A percentile compares a stretch with the other conserved stretches of the same genome.
These are phyloP conservation scores for Fusarium sp. DNA, from an alignment of 2,329 filamentous ascomycete species.

Conservation along the genomic window DNA sequence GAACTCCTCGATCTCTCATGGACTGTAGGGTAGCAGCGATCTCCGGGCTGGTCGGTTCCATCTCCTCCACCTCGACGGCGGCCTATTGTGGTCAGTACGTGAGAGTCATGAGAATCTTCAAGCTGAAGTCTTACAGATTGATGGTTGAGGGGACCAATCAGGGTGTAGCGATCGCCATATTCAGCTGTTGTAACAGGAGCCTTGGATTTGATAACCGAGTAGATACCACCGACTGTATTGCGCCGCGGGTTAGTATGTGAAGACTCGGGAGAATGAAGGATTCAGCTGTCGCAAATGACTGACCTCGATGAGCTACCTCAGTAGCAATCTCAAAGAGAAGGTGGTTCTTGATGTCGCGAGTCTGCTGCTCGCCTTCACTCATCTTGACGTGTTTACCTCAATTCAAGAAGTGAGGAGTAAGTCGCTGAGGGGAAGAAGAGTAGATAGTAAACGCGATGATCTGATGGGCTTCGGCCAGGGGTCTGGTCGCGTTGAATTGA, in stretches of 20 bases:
- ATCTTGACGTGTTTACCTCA: slow-evolving; percentile 49
- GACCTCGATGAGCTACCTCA: slow-evolving; percentile 96
- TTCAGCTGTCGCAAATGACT: slow-evolving; percentile 42
- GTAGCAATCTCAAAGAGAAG: slow-evolving; percentile 96
- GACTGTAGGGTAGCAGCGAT: slow-evolving; percentile 85
- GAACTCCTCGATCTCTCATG: slow-evolving; percentile 92
- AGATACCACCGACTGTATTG: slow-evolving; percentile 88
- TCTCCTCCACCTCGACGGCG: slow-evolving; percentile 95
- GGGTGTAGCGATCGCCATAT: slow-evolving; percentile 96
- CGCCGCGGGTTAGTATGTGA: slow-evolving; percentile 25
- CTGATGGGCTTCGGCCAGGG: slow-evolving; percentile 30
- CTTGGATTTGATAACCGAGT: slow-evolving; percentile 99
- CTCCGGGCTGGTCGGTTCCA: slow-evolving; percentile 84
- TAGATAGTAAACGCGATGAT: slow-evolving; percentile 28
- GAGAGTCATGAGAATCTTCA: neutral
- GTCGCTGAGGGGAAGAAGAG: slow-evolving; percentile 18
- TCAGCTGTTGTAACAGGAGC: slow-evolving; percentile 96
- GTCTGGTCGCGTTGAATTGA: slow-evolving; percentile 15
- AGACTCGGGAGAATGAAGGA: slow-evolving; percentile 3
- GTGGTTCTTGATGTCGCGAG: slow-evolving; percentile 89
- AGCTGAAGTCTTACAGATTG: slow-evolving; percentile 73
- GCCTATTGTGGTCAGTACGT: slow-evolving; percentile 65
- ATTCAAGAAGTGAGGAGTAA: slow-evolving; percentile 2
- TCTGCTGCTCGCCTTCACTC: slow-evolving; percentile 59
- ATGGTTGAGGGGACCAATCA: slow-evolving; percentile 94